phyloP scores from a whole-genome alignment of 306 rosid genomes.

The Dicorynia guianensis region DNA sequence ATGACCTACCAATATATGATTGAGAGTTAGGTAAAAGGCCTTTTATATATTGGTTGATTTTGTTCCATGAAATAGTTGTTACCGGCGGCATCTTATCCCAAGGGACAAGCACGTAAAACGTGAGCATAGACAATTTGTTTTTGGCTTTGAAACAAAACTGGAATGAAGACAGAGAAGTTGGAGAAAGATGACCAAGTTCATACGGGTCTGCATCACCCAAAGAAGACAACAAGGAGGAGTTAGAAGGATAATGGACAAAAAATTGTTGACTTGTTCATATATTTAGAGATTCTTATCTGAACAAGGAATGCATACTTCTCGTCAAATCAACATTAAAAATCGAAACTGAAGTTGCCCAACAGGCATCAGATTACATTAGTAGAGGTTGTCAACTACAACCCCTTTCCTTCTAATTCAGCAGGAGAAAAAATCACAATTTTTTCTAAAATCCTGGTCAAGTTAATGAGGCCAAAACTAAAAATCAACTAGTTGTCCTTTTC shows the following conservation, averaged over 20 bases:
- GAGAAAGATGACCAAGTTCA: conserved; percentile 11
- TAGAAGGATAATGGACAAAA: neutral
- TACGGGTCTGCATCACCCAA: neutral
- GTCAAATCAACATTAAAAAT: too few species aligned
- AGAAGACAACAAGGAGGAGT: neutral
- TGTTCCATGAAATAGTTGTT: neutral
- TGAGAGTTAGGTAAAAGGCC: neutral
- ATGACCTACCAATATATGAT: conserved; percentile 4
- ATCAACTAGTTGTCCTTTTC: neutral
- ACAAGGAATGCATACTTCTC: neutral
- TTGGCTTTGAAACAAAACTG: neutral
- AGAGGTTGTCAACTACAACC: neutral
- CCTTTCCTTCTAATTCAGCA: too few species aligned
- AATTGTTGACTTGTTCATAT: conserved; percentile 8
- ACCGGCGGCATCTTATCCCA: conserved; percentile 8
- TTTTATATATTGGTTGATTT: neutral
- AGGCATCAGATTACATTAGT: too few species aligned
- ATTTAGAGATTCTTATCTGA: neutral
- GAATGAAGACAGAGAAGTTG: conserved; percentile 1
- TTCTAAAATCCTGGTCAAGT: too few species aligned
- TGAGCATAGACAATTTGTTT: conserved; percentile 11
- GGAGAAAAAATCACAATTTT: too few species aligned
- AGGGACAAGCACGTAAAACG: conserved; percentile 38
- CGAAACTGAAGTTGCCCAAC: too few species aligned
- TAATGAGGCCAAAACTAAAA: too few species aligned